Evolutionary conservation across 2,329 filamentous ascomycete genomes (phyloP).

Genomic region (Ilyonectria mors-panacis): DNA sequence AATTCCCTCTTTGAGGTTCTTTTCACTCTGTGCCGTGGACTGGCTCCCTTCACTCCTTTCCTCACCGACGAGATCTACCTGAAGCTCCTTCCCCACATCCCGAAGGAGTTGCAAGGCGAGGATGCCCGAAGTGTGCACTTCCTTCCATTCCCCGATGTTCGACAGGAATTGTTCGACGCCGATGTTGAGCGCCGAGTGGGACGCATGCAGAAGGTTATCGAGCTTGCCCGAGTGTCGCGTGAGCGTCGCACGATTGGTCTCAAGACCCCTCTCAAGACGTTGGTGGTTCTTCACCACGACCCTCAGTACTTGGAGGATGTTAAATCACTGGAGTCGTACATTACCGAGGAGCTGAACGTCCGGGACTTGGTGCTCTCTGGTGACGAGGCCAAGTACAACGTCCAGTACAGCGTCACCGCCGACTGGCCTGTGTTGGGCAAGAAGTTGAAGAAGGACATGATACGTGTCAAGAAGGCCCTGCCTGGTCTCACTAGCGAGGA

Average conservation of each 20-base stretch:
- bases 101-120: slow-evolving; percentile 75
- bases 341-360: slow-evolving; percentile 92
- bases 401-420: slow-evolving; percentile 89
- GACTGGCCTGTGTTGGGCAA: slow-evolving; percentile 97
- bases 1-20: slow-evolving; percentile 96
- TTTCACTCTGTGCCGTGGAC: slow-evolving; percentile 87
- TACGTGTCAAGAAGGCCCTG: slow-evolving; percentile 91
- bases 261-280: slow-evolving; percentile 91
- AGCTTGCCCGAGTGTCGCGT: slow-evolving; percentile 87
- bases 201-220: slow-evolving; percentile 96
- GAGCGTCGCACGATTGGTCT: slow-evolving; percentile 88
- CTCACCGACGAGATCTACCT: slow-evolving; percentile 95
- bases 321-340: slow-evolving; percentile 87
- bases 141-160: slow-evolving; percentile 88
- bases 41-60: slow-evolving; percentile 97
- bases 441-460: slow-evolving; percentile 96
- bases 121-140: slow-evolving; percentile 94
- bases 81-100: slow-evolving; percentile 85
- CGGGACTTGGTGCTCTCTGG: slow-evolving; percentile 86
- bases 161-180: slow-evolving; percentile 88
- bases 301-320: slow-evolving; percentile 89
- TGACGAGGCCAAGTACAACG: slow-evolving; percentile 92
- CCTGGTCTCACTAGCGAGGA: slow-evolving; percentile 84
- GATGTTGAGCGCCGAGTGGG: slow-evolving; percentile 88
- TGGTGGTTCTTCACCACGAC: slow-evolving; percentile 90